These are phyloP conservation scores for Mycosarcoma mackinlayi DNA, from an alignment of 1,284 basidiomycete genomes.

Conservation along the genomic window DNA sequence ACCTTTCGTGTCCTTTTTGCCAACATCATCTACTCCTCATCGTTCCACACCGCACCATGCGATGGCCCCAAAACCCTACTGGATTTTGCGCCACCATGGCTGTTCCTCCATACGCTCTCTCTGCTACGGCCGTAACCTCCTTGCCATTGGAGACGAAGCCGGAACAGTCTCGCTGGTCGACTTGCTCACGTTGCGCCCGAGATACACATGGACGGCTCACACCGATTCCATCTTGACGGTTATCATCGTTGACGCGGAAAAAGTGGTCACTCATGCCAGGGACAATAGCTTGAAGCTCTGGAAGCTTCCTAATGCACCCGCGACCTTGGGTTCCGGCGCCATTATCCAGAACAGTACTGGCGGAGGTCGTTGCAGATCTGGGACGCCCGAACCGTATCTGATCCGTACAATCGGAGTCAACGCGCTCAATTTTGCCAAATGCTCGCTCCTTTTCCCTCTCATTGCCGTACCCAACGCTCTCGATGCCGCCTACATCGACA, in stretches of 20 bases:
- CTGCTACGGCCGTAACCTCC: constrained; percentile 77
- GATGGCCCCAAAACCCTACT: constrained; percentile 71
- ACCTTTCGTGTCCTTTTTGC: constrained; percentile 4
- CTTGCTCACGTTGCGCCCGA: constrained; percentile 77
- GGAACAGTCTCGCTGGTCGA: constrained; percentile 80
- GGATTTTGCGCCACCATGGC: constrained; percentile 80
- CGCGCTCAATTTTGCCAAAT: constrained; percentile 87
- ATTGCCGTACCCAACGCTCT: constrained; percentile 85
- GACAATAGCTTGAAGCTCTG: constrained; percentile 84
- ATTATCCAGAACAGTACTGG: constrained; percentile 3
- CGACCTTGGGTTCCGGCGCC: not conserved
- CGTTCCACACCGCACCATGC: constrained; percentile 6
- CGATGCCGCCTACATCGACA: constrained; percentile 85
- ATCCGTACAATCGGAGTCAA: constrained; percentile 82
- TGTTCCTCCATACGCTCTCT: constrained; percentile 73
- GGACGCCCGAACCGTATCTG: constrained; percentile 71
- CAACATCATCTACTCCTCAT: not conserved
- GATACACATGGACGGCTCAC: constrained; percentile 82
- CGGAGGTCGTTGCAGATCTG: constrained; percentile 60
- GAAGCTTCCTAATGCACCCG: constrained; percentile 53
- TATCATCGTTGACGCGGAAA: constrained; percentile 75
- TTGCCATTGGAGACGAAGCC: constrained; percentile 83
- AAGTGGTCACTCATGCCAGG: constrained; percentile 84
- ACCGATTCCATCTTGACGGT: constrained; percentile 79
- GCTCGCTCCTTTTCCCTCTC: constrained; percentile 74